Evolutionary conservation across 2,329 filamentous ascomycete genomes (phyloP), one percentile per base, ranked within the genome.

Genomic region (Alternaria ethzedia): DNA sequence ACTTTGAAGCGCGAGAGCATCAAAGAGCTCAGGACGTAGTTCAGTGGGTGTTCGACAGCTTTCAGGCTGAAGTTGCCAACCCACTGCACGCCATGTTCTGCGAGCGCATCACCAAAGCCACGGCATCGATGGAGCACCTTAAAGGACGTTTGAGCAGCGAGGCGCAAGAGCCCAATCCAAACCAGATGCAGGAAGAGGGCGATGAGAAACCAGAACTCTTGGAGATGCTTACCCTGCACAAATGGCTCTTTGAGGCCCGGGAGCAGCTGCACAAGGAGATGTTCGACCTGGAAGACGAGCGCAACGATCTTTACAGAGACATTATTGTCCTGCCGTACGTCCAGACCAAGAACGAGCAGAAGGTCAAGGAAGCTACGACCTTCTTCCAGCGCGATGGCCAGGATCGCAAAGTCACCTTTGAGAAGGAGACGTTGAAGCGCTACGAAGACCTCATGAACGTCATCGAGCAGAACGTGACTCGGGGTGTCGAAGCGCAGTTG

Each of bases 181-280:
- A 97, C 73, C 89, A 93, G 79, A 91, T 94, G 0, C 94, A 97
- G 78, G 94, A 97, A 79, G 95, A 97, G 81, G 95, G 96, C 17
- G 95, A 98, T 71, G 95, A 97, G 78, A 90, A 94, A 76, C 96
- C 96, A 0, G 96, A 99, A 79, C 86, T 98, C 0, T 84, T 98
- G 3, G 96, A 99, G 80, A 97, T 97, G 80, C 85, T 99, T 12
- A 98, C 95, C 0, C 87, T 97, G 51, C 85, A 98, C 13, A 99
- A 98, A 75, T 98, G 96, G 94, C 89, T 98, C 9, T 98, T 97
- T 72, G 96, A 99, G 78, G 91, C 92, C 1, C 90, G 94, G n/a
- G 96, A 99, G 80, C 86, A 88, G 50, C 85, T 98, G 9, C 91
- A 98, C 81, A 90, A 92, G 46, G 91, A 93, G 72, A 87, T 95